Conservation (phyloP, 768 basidiomycete genomes). For the Omphalotus guepiniiformis region DNA sequence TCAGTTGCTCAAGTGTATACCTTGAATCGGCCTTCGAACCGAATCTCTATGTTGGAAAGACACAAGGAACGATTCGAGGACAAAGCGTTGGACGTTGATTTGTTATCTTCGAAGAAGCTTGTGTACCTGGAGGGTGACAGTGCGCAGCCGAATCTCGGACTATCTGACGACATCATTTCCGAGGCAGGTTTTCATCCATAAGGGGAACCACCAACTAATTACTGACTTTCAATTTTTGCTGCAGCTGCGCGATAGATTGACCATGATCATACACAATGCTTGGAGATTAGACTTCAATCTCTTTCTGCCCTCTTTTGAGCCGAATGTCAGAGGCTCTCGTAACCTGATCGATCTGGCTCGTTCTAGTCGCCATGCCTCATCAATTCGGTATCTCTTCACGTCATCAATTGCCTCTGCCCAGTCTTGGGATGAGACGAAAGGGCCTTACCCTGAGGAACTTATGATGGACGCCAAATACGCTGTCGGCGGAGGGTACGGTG, state of each 20-base stretch:
- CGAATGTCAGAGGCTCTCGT: slow-evolving; percentile 36
- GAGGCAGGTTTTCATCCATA: neutral
- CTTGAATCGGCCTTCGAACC: slow-evolving; percentile 9
- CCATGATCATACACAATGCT: slow-evolving; percentile 33
- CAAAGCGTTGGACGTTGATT: neutral
- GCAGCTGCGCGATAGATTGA: neutral
- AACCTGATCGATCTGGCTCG: slow-evolving; percentile 37
- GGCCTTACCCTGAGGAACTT: slow-evolving; percentile 23
- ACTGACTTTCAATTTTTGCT: neutral
- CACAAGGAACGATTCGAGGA: slow-evolving; percentile 20
- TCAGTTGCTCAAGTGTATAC: slow-evolving; percentile 13
- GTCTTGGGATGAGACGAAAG: slow-evolving; percentile 19
- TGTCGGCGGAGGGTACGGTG: slow-evolving; percentile 31
- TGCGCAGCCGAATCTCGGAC: neutral
- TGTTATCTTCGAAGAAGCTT: slow-evolving; percentile 1
- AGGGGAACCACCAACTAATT: neutral
- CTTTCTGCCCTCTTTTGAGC: slow-evolving; percentile 39
- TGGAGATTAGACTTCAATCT: slow-evolving; percentile 50
- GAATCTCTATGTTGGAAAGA: slow-evolving; percentile 11
- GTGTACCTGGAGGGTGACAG: neutral
- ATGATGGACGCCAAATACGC: slow-evolving; percentile 19
- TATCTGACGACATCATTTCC: neutral
- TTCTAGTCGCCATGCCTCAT: slow-evolving; percentile 10
- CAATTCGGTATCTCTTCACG: slow-evolving; percentile 30
- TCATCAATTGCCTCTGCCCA: slow-evolving; percentile 29